Conservation (phyloP, 169 alveolate species). For the Plasmodium vinckei region DNA sequence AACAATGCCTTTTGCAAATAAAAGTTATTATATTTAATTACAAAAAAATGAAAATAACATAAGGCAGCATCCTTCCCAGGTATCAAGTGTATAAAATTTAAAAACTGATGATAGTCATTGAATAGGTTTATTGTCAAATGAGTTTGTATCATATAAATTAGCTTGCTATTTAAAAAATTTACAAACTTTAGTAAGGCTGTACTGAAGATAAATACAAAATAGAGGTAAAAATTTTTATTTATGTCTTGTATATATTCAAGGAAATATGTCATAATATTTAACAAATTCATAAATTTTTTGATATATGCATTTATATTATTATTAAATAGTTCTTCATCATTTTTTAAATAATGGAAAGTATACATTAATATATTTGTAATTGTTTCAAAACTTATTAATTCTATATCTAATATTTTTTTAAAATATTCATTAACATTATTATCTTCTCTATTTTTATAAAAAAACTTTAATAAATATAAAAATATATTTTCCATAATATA, state of each 20-base stretch:
- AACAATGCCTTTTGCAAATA: slow-evolving; percentile 25
- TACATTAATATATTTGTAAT: slow-evolving; percentile 29
- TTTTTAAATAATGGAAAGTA: slow-evolving; percentile 32
- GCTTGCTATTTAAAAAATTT: slow-evolving; percentile 4
- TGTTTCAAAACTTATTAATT: slow-evolving; percentile 46
- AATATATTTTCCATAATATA: slow-evolving; percentile 27
- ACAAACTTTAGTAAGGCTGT: slow-evolving; percentile 13
- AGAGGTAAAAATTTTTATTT: slow-evolving; percentile 7
- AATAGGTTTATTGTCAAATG: slow-evolving; percentile 39
- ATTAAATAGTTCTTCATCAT: not conserved
- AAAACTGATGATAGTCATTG: slow-evolving; percentile 9
- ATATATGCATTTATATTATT: slow-evolving; percentile 35
- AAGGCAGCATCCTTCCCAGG: slow-evolving; percentile 33
- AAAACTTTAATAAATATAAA: slow-evolving; percentile 32
- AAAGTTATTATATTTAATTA: slow-evolving; percentile 39
- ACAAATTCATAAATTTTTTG: slow-evolving; percentile 16
- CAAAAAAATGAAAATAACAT: slow-evolving; percentile 60
- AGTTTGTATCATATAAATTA: slow-evolving; percentile 1
- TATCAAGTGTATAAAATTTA: slow-evolving; percentile 1
- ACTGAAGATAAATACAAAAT: slow-evolving; percentile 20
- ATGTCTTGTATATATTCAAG: slow-evolving; percentile 22
- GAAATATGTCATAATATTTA: slow-evolving; percentile 64
- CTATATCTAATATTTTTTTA: slow-evolving; percentile 18
- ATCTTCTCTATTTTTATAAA: slow-evolving; percentile 28
- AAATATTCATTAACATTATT: slow-evolving; percentile 12